Evolutionary conservation across 495 filamentous ascomycete genomes (phyloP), one percentile per base, ranked within the genome.

Genomic region (Talaromyces nanjingensis): DNA sequence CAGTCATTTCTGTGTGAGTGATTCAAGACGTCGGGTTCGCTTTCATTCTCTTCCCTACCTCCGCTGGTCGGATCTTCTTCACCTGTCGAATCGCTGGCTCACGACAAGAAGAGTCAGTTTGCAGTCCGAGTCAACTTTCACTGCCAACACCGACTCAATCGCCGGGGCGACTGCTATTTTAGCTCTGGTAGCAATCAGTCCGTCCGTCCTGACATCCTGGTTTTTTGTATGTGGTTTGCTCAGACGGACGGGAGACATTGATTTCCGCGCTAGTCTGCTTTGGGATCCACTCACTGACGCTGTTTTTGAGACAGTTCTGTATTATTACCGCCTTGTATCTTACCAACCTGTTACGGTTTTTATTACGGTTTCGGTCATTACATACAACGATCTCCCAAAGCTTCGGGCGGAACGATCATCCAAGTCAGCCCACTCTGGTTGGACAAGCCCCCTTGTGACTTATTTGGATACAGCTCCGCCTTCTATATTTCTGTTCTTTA

Each of bases 371-470:
- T 42, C 31, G 16, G 59, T 27, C 39, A 24, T 42, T 60, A 60
- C 59, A 60, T 60, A 59, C 53, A 27, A 56, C 12, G 20, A 45
- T 29, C 18, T 25, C 59, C 59, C 59, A 60, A 25, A 60, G 18
- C 59, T 49, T 25, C 59, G 59, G 59, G 59, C 59, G 39, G 27
- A 29, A 29, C 27, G 27, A 29, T 29, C 27, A 47, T 24, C 16
- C 18, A 33, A 60, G n/a, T 11, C 24, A 22, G n/a, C 27, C 61
- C 45, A 20, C 24, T 63, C 20, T 63, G 62, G 62, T 57, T 63
- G 53, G 47, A 63, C 20, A 29, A 57, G 18, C 27, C 20, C 27
- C 62, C 62, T 57, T 55, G 59, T 31, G 59, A 62, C 59, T 57
- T 18, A 39, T 18, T 47, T 53, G 20, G 24, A 52, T 49, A 62